A percentile compares a stretch with the other conserved stretches of the same genome.
phyloP scores from a whole-genome alignment of 2,329 filamentous ascomycete genomes.

The Xylaria sp. region DNA sequence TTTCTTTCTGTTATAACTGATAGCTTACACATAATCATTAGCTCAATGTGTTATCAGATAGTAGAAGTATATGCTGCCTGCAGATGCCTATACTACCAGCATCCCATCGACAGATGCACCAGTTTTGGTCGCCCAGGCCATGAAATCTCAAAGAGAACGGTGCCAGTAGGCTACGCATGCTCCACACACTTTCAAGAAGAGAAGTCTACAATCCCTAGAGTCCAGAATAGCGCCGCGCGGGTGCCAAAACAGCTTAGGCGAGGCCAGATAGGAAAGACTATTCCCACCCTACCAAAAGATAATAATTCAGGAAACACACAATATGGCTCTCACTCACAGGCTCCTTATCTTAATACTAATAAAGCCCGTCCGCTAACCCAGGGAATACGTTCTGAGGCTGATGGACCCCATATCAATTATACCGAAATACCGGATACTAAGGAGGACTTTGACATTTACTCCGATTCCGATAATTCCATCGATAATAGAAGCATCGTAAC shows the following conservation, averaged over 20 bases:
- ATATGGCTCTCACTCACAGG: background rate
- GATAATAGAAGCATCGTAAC: conserved; percentile 13
- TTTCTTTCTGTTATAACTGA: background rate
- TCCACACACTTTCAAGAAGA: background rate
- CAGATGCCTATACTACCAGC: conserved; percentile 19
- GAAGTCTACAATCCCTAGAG: background rate
- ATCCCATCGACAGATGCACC: conserved; percentile 8
- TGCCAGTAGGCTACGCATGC: conserved; percentile 19
- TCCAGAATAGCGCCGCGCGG: background rate
- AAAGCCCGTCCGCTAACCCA: background rate
- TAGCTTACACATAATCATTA: background rate
- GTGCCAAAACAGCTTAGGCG: background rate
- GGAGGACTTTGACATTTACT: background rate
- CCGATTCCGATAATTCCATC: conserved; percentile 12
- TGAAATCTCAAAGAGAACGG: conserved; percentile 2
- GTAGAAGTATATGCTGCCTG: conserved; percentile 17
- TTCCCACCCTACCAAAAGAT: background rate
- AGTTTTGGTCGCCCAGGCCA: conserved; percentile 6
- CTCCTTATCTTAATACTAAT: no score
- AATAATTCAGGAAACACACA: background rate
- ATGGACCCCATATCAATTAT: background rate
- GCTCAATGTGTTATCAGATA: conserved; percentile 24
- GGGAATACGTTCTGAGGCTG: background rate
- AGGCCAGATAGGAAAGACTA: background rate
- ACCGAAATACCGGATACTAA: background rate